Evolutionary conservation across 768 basidiomycete species (phyloP).

Genomic region (Tulasnella sp.): DNA sequence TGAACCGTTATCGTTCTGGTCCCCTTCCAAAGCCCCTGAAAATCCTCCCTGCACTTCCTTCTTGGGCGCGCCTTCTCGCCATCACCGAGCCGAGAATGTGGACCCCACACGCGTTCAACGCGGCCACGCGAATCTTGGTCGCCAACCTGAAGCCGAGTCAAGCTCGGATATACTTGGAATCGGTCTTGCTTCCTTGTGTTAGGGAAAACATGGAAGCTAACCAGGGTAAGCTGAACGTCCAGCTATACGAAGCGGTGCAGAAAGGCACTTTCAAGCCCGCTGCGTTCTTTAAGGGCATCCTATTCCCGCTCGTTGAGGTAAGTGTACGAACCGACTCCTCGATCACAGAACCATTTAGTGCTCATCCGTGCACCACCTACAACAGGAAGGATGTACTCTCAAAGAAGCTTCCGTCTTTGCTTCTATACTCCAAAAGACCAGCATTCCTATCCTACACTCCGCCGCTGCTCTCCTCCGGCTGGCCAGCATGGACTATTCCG

Average conservation of each 20-base stretch:
- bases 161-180: conserved; percentile 86
- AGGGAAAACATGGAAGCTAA: conserved; percentile 81
- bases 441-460: conserved; percentile 93
- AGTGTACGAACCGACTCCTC: conserved; percentile 32
- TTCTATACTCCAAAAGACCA: conserved; percentile 83
- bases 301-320: conserved; percentile 93
- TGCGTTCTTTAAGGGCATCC: conserved; percentile 96
- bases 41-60: conserved; percentile 90
- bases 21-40: conserved; percentile 97
- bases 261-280: conserved; percentile 92
- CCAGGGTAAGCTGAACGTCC: conserved; percentile 78
- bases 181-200: conserved; percentile 85
- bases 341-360: neutral
- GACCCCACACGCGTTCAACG: conserved; percentile 92
- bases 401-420: conserved; percentile 94
- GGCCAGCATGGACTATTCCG: conserved; percentile 94
- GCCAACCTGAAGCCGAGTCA: conserved; percentile 96
- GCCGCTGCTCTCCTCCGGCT: conserved; percentile 91
- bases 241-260: conserved; percentile 91
- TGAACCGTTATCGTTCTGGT: conserved; percentile 88
- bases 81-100: conserved; percentile 89
- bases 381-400: conserved; percentile 73
- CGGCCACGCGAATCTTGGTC: conserved; percentile 91
- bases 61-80: conserved; percentile 94
- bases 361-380: neutral